Evolutionary conservation across 164 flowering plant genomes (phyloP), one percentile per base, ranked within the genome.

Genomic region (Aristolochia contorta): DNA sequence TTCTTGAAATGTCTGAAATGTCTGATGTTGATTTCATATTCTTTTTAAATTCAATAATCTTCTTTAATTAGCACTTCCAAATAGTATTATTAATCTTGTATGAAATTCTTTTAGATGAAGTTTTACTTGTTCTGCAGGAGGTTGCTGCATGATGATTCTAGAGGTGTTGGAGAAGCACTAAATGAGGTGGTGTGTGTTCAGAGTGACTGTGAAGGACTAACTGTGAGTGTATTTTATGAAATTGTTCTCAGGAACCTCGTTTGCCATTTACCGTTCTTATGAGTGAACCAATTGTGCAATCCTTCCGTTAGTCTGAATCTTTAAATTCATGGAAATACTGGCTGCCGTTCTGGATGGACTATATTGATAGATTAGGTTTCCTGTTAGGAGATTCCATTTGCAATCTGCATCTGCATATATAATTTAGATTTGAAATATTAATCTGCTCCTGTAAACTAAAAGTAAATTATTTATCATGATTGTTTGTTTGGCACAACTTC

Each of bases 81-180:
- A 10, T 7, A 37, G 43, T 37, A 10, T 37, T 4, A 7, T 1
- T 37, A 37, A 8, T 37, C 43, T 37, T 6, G 43, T 37, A 4
- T 7, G 7, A 32, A 32, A 32, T 7, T 32, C 33, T 32, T 37
- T 6, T 3, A 37, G 12, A 37, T 37, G 12, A 37, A 2, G 30
- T 27, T 2, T 27, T 10, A 52, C 24, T 52, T 52, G 14, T 46
- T 33, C 20, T 58, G 52, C 57, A 89, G 96, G 93, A 86, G 98
- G 78, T 62, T 90, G 70, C 70, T 84, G 67, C 74, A 76, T 77
- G 97, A 93, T 84, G 98, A 93, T 78, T 25, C 68, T 14, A 87
- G 87, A 82, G 98, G 98, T 68, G 97, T 93, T 77, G 97, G 83
- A 41, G 98, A 89, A 79, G 78, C 78, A 24, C 74, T 93, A 56